phyloP scores from a whole-genome alignment of 164 flowering plant species.

The Cinnamomum micranthum region DNA sequence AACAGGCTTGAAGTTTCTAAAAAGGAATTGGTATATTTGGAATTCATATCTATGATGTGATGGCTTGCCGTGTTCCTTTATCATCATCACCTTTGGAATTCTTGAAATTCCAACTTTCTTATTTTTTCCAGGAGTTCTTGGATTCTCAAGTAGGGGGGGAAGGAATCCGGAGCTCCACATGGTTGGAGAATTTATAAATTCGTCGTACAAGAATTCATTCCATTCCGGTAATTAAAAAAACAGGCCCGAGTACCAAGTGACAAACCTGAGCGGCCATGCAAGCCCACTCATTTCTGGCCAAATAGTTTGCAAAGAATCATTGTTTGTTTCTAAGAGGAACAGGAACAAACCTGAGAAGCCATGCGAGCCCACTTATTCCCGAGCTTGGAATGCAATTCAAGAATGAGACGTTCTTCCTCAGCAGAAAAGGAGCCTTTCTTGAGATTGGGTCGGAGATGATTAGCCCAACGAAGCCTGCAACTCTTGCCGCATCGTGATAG shows the following conservation, averaged over 20 bases:
- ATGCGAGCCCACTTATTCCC: conserved; percentile 93
- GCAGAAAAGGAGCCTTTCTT: conserved; percentile 68
- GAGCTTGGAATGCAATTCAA: conserved; percentile 61
- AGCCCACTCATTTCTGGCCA: conserved; percentile 81
- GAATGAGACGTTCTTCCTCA: conserved; percentile 59
- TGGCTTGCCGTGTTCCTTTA: too few species aligned
- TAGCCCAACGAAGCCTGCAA: conserved; percentile 66
- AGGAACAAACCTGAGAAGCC: conserved; percentile 60
- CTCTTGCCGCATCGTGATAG: conserved; percentile 51
- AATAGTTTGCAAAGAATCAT: neutral
- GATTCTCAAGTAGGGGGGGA: too few species aligned
- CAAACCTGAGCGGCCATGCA: conserved; percentile 77
- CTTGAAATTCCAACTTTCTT: neutral
- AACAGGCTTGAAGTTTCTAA: too few species aligned
- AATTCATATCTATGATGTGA: too few species aligned
- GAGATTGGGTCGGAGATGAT: conserved; percentile 75
- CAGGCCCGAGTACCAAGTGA: neutral
- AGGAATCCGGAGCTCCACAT: neutral
- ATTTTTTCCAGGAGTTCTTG: neutral
- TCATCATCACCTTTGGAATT: too few species aligned
- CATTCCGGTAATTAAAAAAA: neutral
- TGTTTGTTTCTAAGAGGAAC: neutral
- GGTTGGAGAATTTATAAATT: neutral
- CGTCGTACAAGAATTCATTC: neutral
- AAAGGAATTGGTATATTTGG: too few species aligned